Percentiles rank a stretch among this genome's conserved stretches.
Evolutionary conservation across 2,329 filamentous ascomycete species (phyloP).

Genomic region (Exophiala xenobiotica): DNA sequence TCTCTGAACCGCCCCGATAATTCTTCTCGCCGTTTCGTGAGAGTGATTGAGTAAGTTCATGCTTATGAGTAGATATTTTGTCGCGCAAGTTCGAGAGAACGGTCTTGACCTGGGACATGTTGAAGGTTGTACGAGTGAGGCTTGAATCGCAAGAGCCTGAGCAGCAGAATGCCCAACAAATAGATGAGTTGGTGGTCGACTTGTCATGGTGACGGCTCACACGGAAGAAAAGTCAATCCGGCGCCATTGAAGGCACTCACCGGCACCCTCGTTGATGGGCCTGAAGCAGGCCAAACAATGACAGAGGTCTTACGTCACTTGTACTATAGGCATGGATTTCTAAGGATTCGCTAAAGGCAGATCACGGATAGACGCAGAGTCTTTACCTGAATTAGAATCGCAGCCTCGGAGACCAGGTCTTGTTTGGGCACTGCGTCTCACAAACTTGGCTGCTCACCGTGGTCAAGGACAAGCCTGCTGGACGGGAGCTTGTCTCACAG

Average conservation of each 20-base stretch:
- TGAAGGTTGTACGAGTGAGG: not conserved
- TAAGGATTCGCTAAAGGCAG: not conserved
- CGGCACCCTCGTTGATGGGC: not conserved
- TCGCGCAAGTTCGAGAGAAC: slow-evolving; percentile 6
- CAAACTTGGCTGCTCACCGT: not conserved
- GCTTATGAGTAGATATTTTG: slow-evolving; percentile 11
- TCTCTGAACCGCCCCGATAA: slow-evolving; percentile 14
- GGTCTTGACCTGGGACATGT: slow-evolving; percentile 9
- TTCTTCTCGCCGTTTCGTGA: not conserved
- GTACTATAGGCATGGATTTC: not conserved
- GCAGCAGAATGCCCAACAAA: not conserved
- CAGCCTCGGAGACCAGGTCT: not conserved
- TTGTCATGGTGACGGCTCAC: not conserved
- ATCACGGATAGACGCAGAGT: not conserved
- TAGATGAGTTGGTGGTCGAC: too few species aligned
- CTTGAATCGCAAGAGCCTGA: not conserved
- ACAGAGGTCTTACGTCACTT: not conserved
- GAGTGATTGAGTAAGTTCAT: slow-evolving; percentile 9
- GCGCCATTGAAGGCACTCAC: not conserved
- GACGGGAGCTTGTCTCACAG: not conserved
- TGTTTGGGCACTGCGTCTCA: not conserved
- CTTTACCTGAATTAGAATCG: not conserved
- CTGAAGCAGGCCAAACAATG: not conserved
- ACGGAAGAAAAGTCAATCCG: not conserved
- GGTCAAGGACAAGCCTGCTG: not conserved